Evolutionary conservation across 2,329 filamentous ascomycete species (phyloP), one percentile per base, ranked within the genome.

Genomic region (Neoascochyta sp.): DNA sequence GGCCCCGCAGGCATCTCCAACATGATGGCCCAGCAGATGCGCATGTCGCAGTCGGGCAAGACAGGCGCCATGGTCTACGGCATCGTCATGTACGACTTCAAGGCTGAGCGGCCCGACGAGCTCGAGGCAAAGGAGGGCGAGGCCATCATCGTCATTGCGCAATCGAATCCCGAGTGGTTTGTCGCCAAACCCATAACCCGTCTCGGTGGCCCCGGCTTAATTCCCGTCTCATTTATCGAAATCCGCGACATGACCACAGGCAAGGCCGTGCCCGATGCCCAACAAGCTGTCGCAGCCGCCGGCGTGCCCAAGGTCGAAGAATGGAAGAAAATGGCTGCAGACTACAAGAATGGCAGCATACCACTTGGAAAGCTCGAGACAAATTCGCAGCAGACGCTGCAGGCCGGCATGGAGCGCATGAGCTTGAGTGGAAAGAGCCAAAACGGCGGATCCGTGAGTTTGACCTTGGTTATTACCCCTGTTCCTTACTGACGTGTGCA

Each of bases 281-380:
- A 85, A 15, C 89, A 89, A 16, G 90, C 92, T 1, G 86, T 98
- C 33, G 78, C 80, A 50, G 81, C 82, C 49, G 92, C 92, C 2
- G 89, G 90, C 12, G 89, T 98, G 6, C 92, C 92, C 9, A 83
- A 82, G 53, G 92, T 98, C 3, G 92, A 98, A 59, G 92, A 98
- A 54, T 98, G 92, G 92, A 98, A 98, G 71, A 94, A 93, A 68
- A 95, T 95, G 87, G 89, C 92, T 1, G 90, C 90, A 33, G 90
- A 95, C 44, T 98, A 98, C 68, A 98, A 98, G 71, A 95, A 96
- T 62, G 95, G 89, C 62, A 96, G 92, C 66, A 96, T 98, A 58
- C 90, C 89, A 0, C 70, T 98, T 22, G 92, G 92, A 47, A 94
- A 90, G 65, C 90, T 93, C 47, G 86, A 90, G 51, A 54, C 54